Evolutionary conservation across 164 flowering plant genomes (phyloP), one percentile per base, ranked within the genome.

Genomic region (Piper betle): DNA sequence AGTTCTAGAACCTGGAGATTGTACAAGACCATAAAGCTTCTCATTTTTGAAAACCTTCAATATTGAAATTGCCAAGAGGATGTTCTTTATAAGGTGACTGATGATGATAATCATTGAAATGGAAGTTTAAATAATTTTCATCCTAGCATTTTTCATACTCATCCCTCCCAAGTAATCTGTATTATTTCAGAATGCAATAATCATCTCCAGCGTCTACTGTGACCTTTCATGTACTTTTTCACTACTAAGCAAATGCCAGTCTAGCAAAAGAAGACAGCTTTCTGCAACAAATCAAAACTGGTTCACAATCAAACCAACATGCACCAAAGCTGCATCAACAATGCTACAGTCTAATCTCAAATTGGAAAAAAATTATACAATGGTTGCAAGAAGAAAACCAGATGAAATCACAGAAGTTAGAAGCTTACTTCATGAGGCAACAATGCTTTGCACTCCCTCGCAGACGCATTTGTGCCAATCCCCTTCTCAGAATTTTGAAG

Each of bases 401-500:
- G 53, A 15, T 56, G 33, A 17, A 43, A 11, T 39, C 13, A 33
- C 39, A 39, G 50, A 46, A 53, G 58, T 4, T 6, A 48, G 38
- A n/a, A 64, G 17, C 46, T 59, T 37, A 58, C 60, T 63, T 62
- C 68, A 10, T 2, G 1, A 2, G 68, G 71, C 41, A 25, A 39
- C n/a, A 37, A 16, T 4, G 33, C 3, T 15, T 39, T 58, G 11
- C 39, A 6, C 41, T 38, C 41, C 67, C 64, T 75, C 5, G 18
- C 60, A 52, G 72, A 67, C 77, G 66, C 73, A 62, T 67, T 71
- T 37, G 40, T 75, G 13, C 8, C 60, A 43, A 13, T 67, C 25
- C n/a, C n/a, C n/a, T n/a, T n/a, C n/a, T n/a, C n/a, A n/a, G 18
- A 58, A 7, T 59, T 63, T 63, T 40, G 64, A 20, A 43, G 66